Evolutionary conservation across 371 early-diverging fungal species (phyloP).

Genomic region (Rhizopus sp.): DNA sequence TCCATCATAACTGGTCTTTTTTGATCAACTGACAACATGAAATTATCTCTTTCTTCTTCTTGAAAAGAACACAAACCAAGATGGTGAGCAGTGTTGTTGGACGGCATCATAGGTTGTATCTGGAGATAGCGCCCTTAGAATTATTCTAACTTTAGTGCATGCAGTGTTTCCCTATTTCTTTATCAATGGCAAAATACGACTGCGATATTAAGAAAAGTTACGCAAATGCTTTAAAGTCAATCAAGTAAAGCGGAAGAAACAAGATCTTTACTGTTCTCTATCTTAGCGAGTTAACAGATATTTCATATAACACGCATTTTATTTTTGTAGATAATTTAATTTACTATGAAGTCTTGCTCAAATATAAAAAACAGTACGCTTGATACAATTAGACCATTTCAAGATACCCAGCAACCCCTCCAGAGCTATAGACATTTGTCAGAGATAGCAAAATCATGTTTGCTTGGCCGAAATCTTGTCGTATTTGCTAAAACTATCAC

Average conservation of each 20-base stretch:
- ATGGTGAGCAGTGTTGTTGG: too few species aligned
- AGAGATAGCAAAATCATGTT: conserved; percentile 16
- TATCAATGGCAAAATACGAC: conserved; percentile 17
- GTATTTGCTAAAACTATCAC: conserved; percentile 13
- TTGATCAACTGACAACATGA: too few species aligned
- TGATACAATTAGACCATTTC: too few species aligned
- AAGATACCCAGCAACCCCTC: background rate
- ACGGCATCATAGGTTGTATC: too few species aligned
- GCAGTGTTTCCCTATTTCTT: too few species aligned
- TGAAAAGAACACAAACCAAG: too few species aligned
- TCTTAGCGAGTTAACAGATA: conserved; percentile 14
- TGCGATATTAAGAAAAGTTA: conserved; percentile 12
- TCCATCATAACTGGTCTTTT: too few species aligned
- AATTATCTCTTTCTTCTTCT: too few species aligned
- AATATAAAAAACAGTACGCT: background rate
- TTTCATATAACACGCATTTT: conserved; percentile 16
- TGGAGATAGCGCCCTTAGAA: too few species aligned
- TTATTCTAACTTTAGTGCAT: too few species aligned
- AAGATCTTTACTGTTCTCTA: conserved; percentile 20
- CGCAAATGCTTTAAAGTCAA: conserved; percentile 18
- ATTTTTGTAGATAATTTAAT: conserved; percentile 19
- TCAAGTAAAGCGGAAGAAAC: conserved; percentile 15
- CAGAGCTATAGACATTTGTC: conserved; percentile 16
- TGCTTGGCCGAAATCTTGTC: conserved; percentile 19
- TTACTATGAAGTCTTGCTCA: conserved; percentile 18